Base-by-base conservation (phyloP, 2,329 filamentous ascomycete species). In the Lizonia empirigonia region DNA sequence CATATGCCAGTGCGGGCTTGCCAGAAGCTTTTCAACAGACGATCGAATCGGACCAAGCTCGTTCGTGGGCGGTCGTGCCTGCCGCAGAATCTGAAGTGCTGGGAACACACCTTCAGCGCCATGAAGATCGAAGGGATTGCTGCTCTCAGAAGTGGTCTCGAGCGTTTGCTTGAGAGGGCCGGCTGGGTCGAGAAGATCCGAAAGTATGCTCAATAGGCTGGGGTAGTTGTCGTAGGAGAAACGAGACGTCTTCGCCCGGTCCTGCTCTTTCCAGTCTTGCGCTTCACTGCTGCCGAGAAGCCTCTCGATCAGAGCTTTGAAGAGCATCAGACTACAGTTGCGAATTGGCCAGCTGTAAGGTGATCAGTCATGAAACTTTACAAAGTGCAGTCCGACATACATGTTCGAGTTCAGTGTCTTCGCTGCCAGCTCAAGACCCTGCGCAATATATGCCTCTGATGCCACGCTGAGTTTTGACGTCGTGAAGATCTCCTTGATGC, bases 311-410 rank as follows among this genome's bases (percentile, higher is more conserved):
- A 97, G 79, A 55, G 91, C 90, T 46, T 93, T 85, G 58, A 97
- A 86, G 6, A 99, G 83, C 75, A 97, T 88, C 26, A 97, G 76
- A 2, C 91, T 91, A 60, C 91, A 97, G 70, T 99, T 99, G 1
- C 92, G 87, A 49, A 99, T 91, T 0, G 92, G 90, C 94, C 94
- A 99, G 18, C 86, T 89, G 54, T 9, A 15, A 20, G 7, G 10
- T 24, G 60, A 15, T 56, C 12, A 64, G 50, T n/a, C 1, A 4
- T n/a, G 5, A 12, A 12, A 2, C 1, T 13, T 1, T 2, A 1
- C 5, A 2, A 7, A n/a, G 24, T 27, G n/a, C 15, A 10, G 26
- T 22, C 5, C 13, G 5, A 72, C 82, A 74, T 77, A 89, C 84
- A 94, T 85, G 52, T 89, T 82, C 0, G 90, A 94, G 35, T 85